Evolutionary conservation across 305 asterid genomes (phyloP).

Genomic region (Ruellia speciosa): DNA sequence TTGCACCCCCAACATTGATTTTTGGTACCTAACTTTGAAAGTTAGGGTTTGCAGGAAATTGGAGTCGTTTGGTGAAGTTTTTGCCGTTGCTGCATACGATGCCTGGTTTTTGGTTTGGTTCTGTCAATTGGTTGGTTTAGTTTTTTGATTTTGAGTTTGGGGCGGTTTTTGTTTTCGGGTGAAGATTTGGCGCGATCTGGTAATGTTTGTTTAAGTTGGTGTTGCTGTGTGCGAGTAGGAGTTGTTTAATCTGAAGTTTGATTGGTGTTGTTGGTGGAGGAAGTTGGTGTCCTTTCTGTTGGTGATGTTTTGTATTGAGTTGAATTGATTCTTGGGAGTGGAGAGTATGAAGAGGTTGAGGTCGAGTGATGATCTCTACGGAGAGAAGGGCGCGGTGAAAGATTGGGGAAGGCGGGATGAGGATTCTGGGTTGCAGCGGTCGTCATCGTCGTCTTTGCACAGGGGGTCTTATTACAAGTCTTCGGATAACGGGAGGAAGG

Average conservation of each 20-base stretch:
- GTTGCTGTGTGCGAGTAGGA: slow-evolving; percentile 1
- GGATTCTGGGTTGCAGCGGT: slow-evolving; percentile 57
- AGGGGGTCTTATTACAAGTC: slow-evolving; percentile 65
- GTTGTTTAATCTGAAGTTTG: slow-evolving; percentile 4
- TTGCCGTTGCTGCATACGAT: neutral
- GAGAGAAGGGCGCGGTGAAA: slow-evolving; percentile 58
- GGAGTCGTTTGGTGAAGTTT: slow-evolving; percentile 3
- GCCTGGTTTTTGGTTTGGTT: slow-evolving; percentile 17
- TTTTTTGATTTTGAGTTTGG: slow-evolving; percentile 20
- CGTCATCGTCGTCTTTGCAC: slow-evolving; percentile 61
- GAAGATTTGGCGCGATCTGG: slow-evolving; percentile 25
- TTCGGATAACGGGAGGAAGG: slow-evolving; percentile 68
- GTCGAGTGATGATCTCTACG: slow-evolving; percentile 77
- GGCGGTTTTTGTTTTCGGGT: slow-evolving; percentile 3
- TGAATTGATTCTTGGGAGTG: slow-evolving; percentile 11
- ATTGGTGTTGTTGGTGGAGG: neutral
- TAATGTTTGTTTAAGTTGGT: slow-evolving; percentile 7
- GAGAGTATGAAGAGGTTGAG: slow-evolving; percentile 69
- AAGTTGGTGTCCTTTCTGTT: neutral
- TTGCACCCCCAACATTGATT: slow-evolving; percentile 20
- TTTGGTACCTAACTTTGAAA: slow-evolving; percentile 15
- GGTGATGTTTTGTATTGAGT: slow-evolving; percentile 18
- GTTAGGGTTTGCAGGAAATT: slow-evolving; percentile 15
- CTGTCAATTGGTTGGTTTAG: slow-evolving; percentile 16
- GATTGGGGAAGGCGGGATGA: slow-evolving; percentile 88